Conservation (phyloP, 2,329 filamentous ascomycete genomes). For the Scytalidium lignicola region DNA sequence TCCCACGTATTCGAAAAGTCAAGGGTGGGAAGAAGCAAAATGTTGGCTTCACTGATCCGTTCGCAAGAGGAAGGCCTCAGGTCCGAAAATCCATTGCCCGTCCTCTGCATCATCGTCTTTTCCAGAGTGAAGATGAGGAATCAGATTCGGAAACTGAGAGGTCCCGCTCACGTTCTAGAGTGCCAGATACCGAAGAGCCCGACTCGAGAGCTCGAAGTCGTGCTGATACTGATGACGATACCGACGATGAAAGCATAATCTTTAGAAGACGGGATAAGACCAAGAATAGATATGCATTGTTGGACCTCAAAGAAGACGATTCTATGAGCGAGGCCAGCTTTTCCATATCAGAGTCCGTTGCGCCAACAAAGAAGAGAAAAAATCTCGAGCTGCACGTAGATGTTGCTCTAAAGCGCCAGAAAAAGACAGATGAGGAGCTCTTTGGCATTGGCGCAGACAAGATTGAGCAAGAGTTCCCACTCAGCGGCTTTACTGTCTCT, state of each 20-base stretch:
- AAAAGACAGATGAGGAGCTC: slow-evolving; percentile 74
- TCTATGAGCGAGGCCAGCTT: slow-evolving; percentile 71
- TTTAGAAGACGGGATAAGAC: slow-evolving; percentile 8
- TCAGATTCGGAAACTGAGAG: slow-evolving; percentile 72
- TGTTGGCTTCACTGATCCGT: slow-evolving; percentile 61
- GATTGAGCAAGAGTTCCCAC: slow-evolving; percentile 45
- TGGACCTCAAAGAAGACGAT: slow-evolving; percentile 53
- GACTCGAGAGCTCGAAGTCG: slow-evolving; percentile 79
- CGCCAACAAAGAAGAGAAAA: slow-evolving; percentile 65
- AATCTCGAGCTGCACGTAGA: slow-evolving; percentile 64
- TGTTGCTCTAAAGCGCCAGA: slow-evolving; percentile 70
- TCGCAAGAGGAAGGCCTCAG: slow-evolving; percentile 55
- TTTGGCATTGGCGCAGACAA: slow-evolving; percentile 59
- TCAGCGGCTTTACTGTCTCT: slow-evolving; percentile 29
- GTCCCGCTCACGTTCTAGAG: slow-evolving; percentile 48
- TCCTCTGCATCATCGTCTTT: slow-evolving; percentile 75
- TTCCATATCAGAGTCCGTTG: slow-evolving; percentile 50
- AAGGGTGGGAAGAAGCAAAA: slow-evolving; percentile 56
- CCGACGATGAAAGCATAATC: slow-evolving; percentile 24
- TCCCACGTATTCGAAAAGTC: slow-evolving; percentile 71
- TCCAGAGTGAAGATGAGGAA: slow-evolving; percentile 73
- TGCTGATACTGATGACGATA: slow-evolving; percentile 56
- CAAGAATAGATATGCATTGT: slow-evolving; percentile 22
- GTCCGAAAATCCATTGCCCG: slow-evolving; percentile 59
- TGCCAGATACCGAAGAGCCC: slow-evolving; percentile 76